These are phyloP conservation scores for Clitopilus passeckerianus DNA, from an alignment of 768 basidiomycete species.

Conservation along the genomic window DNA sequence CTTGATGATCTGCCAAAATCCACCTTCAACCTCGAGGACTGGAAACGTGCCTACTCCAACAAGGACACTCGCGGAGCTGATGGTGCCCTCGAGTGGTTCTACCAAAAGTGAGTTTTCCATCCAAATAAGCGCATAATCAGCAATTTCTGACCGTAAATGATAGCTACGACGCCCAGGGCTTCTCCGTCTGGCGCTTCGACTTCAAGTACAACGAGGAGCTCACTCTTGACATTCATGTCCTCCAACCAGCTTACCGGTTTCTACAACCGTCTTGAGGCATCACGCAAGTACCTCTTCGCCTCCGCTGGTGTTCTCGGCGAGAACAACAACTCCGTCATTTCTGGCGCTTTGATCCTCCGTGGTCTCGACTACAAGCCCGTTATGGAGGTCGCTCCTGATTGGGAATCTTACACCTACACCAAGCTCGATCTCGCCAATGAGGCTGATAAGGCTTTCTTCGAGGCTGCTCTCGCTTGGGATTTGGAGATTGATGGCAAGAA, in stretches of 20 bases:
- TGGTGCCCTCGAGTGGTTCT: conserved; percentile 94
- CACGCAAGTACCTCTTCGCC: conserved; percentile 94
- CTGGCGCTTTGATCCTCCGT: conserved; percentile 78
- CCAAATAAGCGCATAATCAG: neutral
- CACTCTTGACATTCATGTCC: conserved; percentile 90
- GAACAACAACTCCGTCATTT: conserved; percentile 72
- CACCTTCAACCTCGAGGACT: conserved; percentile 87
- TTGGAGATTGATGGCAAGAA: conserved; percentile 82
- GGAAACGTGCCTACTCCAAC: conserved; percentile 98
- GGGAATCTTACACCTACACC: conserved; percentile 81
- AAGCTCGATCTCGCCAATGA: conserved; percentile 70
- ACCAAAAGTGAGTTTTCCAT: conserved; percentile 68
- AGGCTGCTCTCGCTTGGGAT: conserved; percentile 93
- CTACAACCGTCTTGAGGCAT: conserved; percentile 97
- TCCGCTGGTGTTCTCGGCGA: conserved; percentile 88
- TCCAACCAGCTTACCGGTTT: conserved; percentile 91
- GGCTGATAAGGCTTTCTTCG: conserved; percentile 86
- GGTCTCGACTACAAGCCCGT: conserved; percentile 71
- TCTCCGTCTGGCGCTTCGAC: conserved; percentile 87
- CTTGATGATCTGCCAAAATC: conserved; percentile 89
- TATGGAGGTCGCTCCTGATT: conserved; percentile 83
- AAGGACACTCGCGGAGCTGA: conserved; percentile 85
- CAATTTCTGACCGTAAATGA: neutral
- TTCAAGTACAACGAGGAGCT: conserved; percentile 98
- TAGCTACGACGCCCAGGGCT: conserved; percentile 86